Base-by-base conservation (phyloP, 176 grass and related monocot genomes). In the Alloteropsis semialata region DNA sequence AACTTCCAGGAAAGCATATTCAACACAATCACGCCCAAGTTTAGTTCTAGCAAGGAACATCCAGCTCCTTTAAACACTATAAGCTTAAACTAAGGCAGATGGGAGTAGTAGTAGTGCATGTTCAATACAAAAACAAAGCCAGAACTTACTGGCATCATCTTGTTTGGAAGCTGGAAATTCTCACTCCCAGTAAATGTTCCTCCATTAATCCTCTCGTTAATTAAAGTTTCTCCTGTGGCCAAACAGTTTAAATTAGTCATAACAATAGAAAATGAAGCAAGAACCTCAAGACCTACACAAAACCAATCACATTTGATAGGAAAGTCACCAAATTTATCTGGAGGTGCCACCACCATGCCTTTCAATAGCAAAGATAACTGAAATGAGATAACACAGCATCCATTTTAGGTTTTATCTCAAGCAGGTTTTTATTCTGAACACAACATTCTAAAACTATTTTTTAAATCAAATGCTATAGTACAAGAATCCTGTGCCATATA, bases 351-450 rank as follows among this genome's bases (percentile, higher is more conserved):
- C 81, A 97, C 92, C 81, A 93, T 94, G 72, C 95, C 92, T 92
- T 97, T 97, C 80, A 97, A 84, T 81, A 97, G 81, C 95, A 94
- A 97, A 81, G 88, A 97, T 83, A 94, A 80, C 95, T 97, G 95
- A 72, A 89, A 85, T 51, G 50, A 34, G 64, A 81, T 49, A 79
- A 75, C 45, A 41, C 0, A 6, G 64, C 5, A 67, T 49, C 61
- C 42, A 46, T 72, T 77, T 45, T 76, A 44, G 37, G n/a, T n/a
- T 85, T 71, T 71, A 81, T 65, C 64, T 54, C 30, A 83, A 78
- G 14, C 44, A 71, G 33, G 24, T 88, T 77, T 77, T 58, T 14
- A 34, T 75, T 32, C 78, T 66, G 59, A 74, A 55, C 43, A 76
- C 36, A 60, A 19, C 7, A 76, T 28, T 58, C 21, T 6, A 74